These are phyloP conservation scores for Kazachstania psychrophila DNA, from an alignment of 805 yeast species.

Conservation along the genomic window DNA sequence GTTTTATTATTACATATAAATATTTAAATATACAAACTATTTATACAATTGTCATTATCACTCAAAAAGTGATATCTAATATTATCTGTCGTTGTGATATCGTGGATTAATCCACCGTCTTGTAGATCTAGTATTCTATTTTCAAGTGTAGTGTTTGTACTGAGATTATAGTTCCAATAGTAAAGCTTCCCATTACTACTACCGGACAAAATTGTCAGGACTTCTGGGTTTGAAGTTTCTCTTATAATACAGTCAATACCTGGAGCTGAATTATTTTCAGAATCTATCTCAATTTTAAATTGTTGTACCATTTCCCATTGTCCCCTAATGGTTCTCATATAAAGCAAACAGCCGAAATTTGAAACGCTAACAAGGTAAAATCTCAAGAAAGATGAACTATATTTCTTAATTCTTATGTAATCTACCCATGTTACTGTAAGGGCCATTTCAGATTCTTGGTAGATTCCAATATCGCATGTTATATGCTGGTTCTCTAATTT, in stretches of 20 bases:
- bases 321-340: conserved; percentile 14
- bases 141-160: conserved; percentile 6
- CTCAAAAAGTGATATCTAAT: conserved; percentile 9
- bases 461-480: background rate
- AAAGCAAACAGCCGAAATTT: conserved; percentile 17
- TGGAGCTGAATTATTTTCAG: conserved; percentile 6
- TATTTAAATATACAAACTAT: conserved; percentile 4
- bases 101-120: conserved; percentile 1
- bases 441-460: background rate
- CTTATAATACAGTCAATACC: conserved; percentile 12
- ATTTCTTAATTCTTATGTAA: conserved; percentile 10
- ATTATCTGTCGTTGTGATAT: conserved; percentile 4
- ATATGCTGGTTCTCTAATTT: conserved; percentile 6
- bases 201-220: conserved; percentile 12
- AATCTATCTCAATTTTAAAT: background rate
- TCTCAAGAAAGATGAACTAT: conserved; percentile 7
- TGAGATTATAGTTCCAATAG: conserved; percentile 15
- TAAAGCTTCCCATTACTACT: conserved; percentile 16
- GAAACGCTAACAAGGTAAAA: conserved; percentile 10
- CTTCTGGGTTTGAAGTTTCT: conserved; percentile 1
- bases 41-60: conserved; percentile 6
- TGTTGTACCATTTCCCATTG: conserved; percentile 14
- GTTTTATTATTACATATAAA: background rate
- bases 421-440: conserved; percentile 9
- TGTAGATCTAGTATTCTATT: conserved; percentile 2